A percentile compares a stretch with the other conserved stretches of the same genome.
phyloP scores from a whole-genome alignment of 345 rosid genomes.

The Triadica sebifera region DNA sequence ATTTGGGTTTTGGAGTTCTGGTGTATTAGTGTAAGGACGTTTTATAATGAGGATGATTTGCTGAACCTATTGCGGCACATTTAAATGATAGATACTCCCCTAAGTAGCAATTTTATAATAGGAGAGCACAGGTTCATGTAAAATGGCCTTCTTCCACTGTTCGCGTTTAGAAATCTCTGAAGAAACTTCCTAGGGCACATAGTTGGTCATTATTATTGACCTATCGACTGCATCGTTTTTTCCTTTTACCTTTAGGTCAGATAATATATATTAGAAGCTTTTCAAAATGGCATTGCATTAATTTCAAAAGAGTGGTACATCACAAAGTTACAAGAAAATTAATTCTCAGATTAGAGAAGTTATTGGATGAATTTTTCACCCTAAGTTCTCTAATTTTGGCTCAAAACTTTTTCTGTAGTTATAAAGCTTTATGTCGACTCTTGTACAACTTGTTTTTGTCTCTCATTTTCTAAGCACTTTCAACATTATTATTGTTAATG shows the following conservation, averaged over 20 bases:
- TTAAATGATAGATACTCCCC: not conserved
- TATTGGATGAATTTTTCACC: not conserved
- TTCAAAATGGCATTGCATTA: not conserved
- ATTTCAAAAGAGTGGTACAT: not conserved
- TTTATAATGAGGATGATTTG: not conserved
- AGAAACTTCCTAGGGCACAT: not conserved
- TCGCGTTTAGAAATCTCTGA: not conserved
- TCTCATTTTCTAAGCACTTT: not conserved
- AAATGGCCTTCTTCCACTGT: not conserved
- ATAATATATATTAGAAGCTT: not conserved
- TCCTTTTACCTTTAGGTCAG: not conserved
- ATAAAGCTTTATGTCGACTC: not conserved
- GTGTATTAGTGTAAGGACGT: not conserved
- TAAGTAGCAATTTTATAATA: not conserved
- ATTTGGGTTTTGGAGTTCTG: not conserved
- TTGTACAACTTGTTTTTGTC: not conserved
- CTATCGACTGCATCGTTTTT: not conserved
- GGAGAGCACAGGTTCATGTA: not conserved
- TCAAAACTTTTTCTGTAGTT: not conserved
- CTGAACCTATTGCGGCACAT: not conserved
- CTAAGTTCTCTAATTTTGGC: not conserved
- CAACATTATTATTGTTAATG: not conserved
- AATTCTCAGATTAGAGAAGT: not conserved
- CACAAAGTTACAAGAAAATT: not conserved
- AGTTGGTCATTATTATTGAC: not conserved